These are phyloP conservation scores for Sugiyamaella lignohabitans DNA, from an alignment of 805 yeast genomes.

Conservation along the genomic window DNA sequence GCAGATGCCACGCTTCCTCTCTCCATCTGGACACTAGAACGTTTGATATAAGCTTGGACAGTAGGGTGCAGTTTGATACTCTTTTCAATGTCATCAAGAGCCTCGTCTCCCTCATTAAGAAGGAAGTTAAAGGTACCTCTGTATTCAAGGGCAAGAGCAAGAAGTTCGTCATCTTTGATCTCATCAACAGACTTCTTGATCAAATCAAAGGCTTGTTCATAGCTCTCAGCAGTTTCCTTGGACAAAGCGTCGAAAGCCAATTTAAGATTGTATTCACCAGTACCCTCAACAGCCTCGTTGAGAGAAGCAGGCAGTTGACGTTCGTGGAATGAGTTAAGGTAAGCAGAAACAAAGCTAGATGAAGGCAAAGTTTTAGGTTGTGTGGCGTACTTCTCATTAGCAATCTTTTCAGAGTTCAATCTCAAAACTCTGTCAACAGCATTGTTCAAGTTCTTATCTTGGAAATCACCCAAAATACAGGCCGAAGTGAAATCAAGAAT, in stretches of 20 bases:
- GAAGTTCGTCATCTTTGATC: constrained; percentile 17
- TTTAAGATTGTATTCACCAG: constrained; percentile 58
- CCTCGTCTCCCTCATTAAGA: constrained; percentile 61
- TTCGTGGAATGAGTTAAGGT: constrained; percentile 75
- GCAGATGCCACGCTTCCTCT: constrained; percentile 58
- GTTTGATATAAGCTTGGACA: constrained; percentile 71
- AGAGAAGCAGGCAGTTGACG: constrained; percentile 46
- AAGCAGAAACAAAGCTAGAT: constrained; percentile 66
- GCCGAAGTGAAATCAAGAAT: constrained; percentile 87
- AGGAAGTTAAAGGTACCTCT: constrained; percentile 77
- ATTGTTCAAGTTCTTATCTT: constrained; percentile 68
- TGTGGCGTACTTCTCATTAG: constrained; percentile 51
- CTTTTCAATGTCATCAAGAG: constrained; percentile 56
- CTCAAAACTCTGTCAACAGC: constrained; percentile 82
- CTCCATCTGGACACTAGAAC: constrained; percentile 81
- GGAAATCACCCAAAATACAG: constrained; percentile 77
- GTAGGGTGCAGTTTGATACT: constrained; percentile 62
- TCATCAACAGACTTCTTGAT: constrained; percentile 29
- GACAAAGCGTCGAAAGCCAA: constrained; percentile 56
- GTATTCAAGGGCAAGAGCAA: constrained; percentile 77
- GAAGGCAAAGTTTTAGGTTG: constrained; percentile 63
- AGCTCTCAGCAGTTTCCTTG: constrained; percentile 46
- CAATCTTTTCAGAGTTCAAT: constrained; percentile 68
- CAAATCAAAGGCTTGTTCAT: constrained; percentile 53
- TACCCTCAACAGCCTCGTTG: constrained; percentile 44